These are phyloP conservation scores for Erodium moschatum DNA, from an alignment of 441 rosid genomes.

Conservation along the genomic window DNA sequence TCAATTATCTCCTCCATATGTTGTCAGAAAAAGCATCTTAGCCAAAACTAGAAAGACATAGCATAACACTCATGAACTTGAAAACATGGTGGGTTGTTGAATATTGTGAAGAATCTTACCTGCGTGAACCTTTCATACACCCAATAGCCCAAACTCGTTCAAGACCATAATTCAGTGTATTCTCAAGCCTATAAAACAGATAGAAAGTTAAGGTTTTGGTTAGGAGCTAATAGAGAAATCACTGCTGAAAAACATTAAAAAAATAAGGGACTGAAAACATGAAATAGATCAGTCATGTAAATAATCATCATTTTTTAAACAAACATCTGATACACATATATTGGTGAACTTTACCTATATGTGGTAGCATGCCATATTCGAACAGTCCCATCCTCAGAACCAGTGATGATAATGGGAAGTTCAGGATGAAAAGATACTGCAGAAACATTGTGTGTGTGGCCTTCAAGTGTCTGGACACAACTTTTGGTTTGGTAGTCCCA, in stretches of 20 bases:
- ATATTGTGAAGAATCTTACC: conserved; percentile 34
- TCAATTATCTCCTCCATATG: neutral
- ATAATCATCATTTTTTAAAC: neutral
- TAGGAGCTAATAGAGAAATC: neutral
- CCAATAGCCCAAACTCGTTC: conserved; percentile 87
- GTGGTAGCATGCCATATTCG: conserved; percentile 64
- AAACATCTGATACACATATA: neutral
- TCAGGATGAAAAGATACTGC: conserved; percentile 66
- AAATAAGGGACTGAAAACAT: neutral
- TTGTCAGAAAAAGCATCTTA: conserved; percentile 1
- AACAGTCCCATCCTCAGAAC: conserved; percentile 24
- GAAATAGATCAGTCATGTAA: neutral
- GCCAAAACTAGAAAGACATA: neutral
- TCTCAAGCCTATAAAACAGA: conserved; percentile 59
- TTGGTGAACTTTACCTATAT: conserved; percentile 34
- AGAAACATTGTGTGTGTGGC: conserved; percentile 66
- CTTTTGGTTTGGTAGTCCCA: conserved; percentile 64
- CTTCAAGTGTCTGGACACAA: conserved; percentile 61
- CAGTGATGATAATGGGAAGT: conserved; percentile 62
- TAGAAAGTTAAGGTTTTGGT: conserved; percentile 14
- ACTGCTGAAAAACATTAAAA: neutral
- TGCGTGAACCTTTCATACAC: conserved; percentile 58
- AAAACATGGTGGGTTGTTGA: neutral
- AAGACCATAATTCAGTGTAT: conserved; percentile 76
- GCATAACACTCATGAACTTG: neutral